Evolutionary conservation across 163 green algal species (phyloP).

Genomic region (Volvox carteri): DNA sequence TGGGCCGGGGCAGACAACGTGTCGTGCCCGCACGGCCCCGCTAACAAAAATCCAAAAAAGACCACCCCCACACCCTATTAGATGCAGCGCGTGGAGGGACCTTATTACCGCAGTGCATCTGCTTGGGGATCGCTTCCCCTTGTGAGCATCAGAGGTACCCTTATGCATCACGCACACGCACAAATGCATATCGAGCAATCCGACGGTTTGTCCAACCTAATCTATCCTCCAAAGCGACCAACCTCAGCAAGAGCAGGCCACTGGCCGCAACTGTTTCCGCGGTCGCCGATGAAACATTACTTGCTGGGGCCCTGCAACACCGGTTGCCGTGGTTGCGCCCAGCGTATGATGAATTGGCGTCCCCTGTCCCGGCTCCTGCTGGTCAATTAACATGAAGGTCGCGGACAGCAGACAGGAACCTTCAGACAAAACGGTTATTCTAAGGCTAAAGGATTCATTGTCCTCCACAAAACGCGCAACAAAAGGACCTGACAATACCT

Average conservation of each 20-base stretch:
- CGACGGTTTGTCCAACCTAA: background rate
- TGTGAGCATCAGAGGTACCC: background rate
- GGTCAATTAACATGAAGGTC: too few relatives aligned
- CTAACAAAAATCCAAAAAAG: background rate
- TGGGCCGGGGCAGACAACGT: constrained; percentile 26
- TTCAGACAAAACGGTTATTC: too few relatives aligned
- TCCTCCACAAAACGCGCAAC: too few relatives aligned
- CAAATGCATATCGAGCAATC: background rate
- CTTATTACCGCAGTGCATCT: background rate
- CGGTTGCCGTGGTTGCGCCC: background rate
- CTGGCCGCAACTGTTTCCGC: constrained; percentile 46
- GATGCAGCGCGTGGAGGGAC: background rate
- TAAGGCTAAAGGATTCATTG: too few relatives aligned
- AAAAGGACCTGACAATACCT: too few relatives aligned
- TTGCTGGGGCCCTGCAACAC: background rate
- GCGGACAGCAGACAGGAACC: too few relatives aligned
- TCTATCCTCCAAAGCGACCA: background rate
- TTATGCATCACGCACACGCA: background rate
- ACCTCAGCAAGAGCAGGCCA: constrained; percentile 52
- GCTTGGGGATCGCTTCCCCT: background rate
- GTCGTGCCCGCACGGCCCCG: background rate
- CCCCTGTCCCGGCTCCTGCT: background rate
- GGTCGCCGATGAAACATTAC: constrained; percentile 35
- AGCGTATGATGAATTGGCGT: background rate
- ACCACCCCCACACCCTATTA: background rate